These are phyloP conservation scores for Bacidia gigantensis DNA, from an alignment of 495 filamentous ascomycete species.

Conservation along the genomic window DNA sequence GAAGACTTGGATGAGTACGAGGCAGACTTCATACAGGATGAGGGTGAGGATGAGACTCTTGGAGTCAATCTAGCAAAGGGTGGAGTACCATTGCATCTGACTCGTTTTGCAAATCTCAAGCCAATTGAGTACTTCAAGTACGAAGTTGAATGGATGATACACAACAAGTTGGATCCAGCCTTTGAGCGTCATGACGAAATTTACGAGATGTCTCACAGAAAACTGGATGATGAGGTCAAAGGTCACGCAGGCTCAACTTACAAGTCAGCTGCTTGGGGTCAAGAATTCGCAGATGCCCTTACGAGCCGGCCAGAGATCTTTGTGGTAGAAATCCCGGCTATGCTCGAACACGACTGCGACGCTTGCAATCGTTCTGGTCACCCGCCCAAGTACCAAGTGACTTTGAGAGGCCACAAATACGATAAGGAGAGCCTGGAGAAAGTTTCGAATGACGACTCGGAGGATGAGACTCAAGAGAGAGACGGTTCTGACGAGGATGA, in stretches of 20 bases:
- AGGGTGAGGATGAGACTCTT: slow-evolving; percentile 41
- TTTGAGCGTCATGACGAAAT: slow-evolving; percentile 51
- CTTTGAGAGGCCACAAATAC: slow-evolving; percentile 57
- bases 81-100: slow-evolving; percentile 61
- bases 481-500: slow-evolving; percentile 21
- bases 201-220: slow-evolving; percentile 58
- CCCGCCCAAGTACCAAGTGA: slow-evolving; percentile 46
- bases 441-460: slow-evolving; percentile 36
- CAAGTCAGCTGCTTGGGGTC: slow-evolving; percentile 58
- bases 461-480: slow-evolving; percentile 25
- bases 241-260: slow-evolving; percentile 59
- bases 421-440: slow-evolving; percentile 53
- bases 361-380: slow-evolving; percentile 64
- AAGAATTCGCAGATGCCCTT: slow-evolving; percentile 49
- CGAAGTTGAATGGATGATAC: slow-evolving; percentile 72
- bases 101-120: slow-evolving; percentile 48
- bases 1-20: slow-evolving; percentile 42
- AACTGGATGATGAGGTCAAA: slow-evolving; percentile 58
- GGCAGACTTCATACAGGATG: slow-evolving; percentile 58
- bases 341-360: slow-evolving; percentile 43
- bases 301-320: slow-evolving; percentile 46
- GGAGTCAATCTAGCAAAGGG: slow-evolving; percentile 43
- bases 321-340: slow-evolving; percentile 24
- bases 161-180: slow-evolving; percentile 60
- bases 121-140: slow-evolving; percentile 64